Evolutionary conservation across 768 basidiomycete species (phyloP), one percentile per base, ranked within the genome.

Genomic region (Sistotremastrum suecicum): DNA sequence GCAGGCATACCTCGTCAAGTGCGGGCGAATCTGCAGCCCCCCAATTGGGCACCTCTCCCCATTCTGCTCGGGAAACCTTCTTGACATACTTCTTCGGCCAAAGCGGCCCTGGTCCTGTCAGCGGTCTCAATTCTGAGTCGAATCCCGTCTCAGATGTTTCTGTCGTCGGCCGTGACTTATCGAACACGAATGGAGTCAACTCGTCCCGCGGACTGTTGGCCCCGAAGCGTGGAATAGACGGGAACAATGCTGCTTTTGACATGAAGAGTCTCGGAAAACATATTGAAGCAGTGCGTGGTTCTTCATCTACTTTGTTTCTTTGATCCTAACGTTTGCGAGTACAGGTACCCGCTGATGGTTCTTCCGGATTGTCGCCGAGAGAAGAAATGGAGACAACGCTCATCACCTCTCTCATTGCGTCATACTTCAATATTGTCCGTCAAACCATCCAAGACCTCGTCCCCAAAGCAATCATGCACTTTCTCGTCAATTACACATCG

Each of bases 251-350:
- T 46, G 91, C 86, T 41, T 97, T 80, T 61, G 95, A 98, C 60
- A 99, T 99, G 95, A 97, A 90, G 72, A 95, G 90, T 58, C 69
- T 98, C 44, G 90, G 92, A 38, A 91, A 84, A 64, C 95, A 99
- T 57, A 86, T 99, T 48, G 95, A 99, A 63, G 87, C 92, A 51
- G 92, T 97, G 57, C 72, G 87, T 77, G 20, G 29, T 41, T 7
- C 30, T 29, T 41, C 9, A 9, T 31, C 12, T 33, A 9, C 4
- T 20, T 31, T 41, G 30, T 5, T 4, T 41, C 8, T 41, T 9
- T 8, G 12, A n/a, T 29, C 10, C 11, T 12, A n/a, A 41, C 9
- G 30, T 41, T 9, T 41, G 10, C 8, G 30, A 29, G 28, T 4
- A n/a, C 52, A 69, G 65, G 76, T 80, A 3, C 71, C 79, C 3